Conservation (phyloP, 2,329 filamentous ascomycete species). For the Neonectria coccinea region DNA sequence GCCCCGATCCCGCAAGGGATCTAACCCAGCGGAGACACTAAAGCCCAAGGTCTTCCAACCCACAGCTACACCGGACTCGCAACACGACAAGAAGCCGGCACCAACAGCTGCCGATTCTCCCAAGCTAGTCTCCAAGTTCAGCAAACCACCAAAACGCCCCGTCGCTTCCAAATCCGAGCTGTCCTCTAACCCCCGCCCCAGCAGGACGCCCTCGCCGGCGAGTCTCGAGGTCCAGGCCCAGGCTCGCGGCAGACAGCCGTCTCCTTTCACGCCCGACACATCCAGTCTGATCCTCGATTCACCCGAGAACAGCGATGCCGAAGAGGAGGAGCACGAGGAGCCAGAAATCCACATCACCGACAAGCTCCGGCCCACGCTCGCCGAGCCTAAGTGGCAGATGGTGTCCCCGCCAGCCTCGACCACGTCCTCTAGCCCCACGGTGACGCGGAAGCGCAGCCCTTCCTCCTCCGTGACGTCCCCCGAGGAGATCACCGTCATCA, state of each 20-base stretch:
- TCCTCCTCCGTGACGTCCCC: conserved; percentile 37
- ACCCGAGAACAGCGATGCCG: conserved; percentile 47
- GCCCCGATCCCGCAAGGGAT: conserved; percentile 4
- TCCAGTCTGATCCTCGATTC: conserved; percentile 56
- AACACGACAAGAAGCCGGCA: conserved; percentile 19
- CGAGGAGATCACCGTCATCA: conserved; percentile 40
- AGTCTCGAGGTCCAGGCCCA: conserved; percentile 19
- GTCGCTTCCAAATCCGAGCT: conserved; percentile 27
- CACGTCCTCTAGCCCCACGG: conserved; percentile 38
- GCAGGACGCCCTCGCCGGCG: conserved; percentile 31
- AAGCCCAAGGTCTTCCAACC: conserved; percentile 34
- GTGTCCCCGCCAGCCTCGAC: conserved; percentile 54
- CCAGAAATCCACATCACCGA: conserved; percentile 44
- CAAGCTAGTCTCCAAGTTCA: conserved; percentile 43
- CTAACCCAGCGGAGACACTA: conserved; percentile 15
- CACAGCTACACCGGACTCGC: conserved; percentile 16
- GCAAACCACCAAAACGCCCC: conserved; percentile 42
- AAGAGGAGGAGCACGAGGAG: conserved; percentile 21
- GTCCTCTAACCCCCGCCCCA: conserved; percentile 5
- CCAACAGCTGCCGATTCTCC: conserved; percentile 24
- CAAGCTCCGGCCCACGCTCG: conserved; percentile 52
- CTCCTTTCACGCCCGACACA: conserved; percentile 37
- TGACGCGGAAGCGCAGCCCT: conserved; percentile 29
- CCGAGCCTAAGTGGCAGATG: conserved; percentile 62
- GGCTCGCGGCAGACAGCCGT: conserved; percentile 29